Evolutionary conservation across 768 basidiomycete species (phyloP).

Genomic region (Pisolithus sp.): DNA sequence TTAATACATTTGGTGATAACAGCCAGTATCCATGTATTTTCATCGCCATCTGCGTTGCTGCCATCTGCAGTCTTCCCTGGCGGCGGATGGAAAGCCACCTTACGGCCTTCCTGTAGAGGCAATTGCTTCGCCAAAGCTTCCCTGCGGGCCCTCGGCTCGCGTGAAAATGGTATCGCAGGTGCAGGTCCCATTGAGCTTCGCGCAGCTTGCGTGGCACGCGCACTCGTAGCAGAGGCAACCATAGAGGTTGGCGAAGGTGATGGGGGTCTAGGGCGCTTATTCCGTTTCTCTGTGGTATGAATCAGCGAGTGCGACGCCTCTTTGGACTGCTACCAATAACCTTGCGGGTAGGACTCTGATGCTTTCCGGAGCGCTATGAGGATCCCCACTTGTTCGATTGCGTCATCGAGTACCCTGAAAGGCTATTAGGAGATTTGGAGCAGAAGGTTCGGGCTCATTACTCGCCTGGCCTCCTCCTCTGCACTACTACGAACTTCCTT

Average conservation of each 20-base stretch:
- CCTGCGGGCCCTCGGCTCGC: conserved; percentile 62
- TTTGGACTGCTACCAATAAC: conserved; percentile 27
- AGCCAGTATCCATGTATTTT: conserved; percentile 71
- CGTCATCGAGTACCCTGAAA: conserved; percentile 61
- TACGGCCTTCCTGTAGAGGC: conserved; percentile 66
- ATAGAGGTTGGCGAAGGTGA: conserved; percentile 60
- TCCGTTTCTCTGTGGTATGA: conserved; percentile 54
- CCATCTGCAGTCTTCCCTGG: conserved; percentile 44
- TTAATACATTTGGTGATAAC: conserved; percentile 65
- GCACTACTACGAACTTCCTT: conserved; percentile 54
- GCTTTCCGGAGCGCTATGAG: conserved; percentile 71
- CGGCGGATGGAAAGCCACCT: conserved; percentile 76
- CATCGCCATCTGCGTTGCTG: conserved; percentile 45
- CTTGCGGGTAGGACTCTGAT: conserved; percentile 52
- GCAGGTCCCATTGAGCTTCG: conserved; percentile 57
- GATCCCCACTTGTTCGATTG: conserved; percentile 61
- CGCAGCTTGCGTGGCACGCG: conserved; percentile 19
- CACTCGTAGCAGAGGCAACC: conserved; percentile 26
- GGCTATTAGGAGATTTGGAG: conserved; percentile 5
- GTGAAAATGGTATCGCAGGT: conserved; percentile 43
- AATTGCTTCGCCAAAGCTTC: conserved; percentile 57
- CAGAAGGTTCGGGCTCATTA: background rate
- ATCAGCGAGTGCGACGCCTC: conserved; percentile 1
- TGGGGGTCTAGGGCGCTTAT: conserved; percentile 64
- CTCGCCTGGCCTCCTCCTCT: conserved; percentile 61